phyloP scores from a whole-genome alignment of 441 rosid genomes.

The Macaranga tanarius region DNA sequence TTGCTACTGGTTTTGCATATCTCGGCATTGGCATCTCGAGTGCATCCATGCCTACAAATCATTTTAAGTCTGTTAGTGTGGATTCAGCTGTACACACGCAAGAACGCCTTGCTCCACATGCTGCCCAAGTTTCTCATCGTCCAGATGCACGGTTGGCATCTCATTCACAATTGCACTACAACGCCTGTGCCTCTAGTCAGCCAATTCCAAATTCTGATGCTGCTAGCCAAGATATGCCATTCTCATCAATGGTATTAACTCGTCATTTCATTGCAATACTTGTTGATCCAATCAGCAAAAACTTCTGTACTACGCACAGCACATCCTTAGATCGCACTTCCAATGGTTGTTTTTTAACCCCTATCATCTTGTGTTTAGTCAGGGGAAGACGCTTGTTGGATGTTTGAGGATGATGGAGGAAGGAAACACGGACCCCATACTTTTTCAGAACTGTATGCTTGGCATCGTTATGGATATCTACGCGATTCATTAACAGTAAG shows the following conservation, averaged over 20 bases:
- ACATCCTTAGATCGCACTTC: background rate
- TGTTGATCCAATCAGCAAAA: constrained; percentile 6
- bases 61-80: constrained; percentile 24
- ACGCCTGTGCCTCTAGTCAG: constrained; percentile 31
- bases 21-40: constrained; percentile 38
- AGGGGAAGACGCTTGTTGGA: constrained; percentile 72
- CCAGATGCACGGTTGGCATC: constrained; percentile 31
- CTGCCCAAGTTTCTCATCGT: constrained; percentile 27
- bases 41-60: constrained; percentile 32
- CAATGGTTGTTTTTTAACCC: constrained; percentile 17
- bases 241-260: constrained; percentile 47
- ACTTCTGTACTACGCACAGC: background rate
- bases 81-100: constrained; percentile 31
- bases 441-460: constrained; percentile 61
- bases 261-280: constrained; percentile 14
- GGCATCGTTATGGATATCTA: constrained; percentile 67
- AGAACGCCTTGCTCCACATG: constrained; percentile 31
- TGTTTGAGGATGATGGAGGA: constrained; percentile 68
- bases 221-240: constrained; percentile 27
- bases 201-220: constrained; percentile 35
- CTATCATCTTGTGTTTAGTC: constrained; percentile 42
- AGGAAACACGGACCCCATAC: constrained; percentile 81
- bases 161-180: constrained; percentile 32
- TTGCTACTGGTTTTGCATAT: constrained; percentile 77
- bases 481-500: constrained; percentile 64